phyloP scores from a whole-genome alignment of 1,284 basidiomycete genomes.

The Stereum hirsutum region DNA sequence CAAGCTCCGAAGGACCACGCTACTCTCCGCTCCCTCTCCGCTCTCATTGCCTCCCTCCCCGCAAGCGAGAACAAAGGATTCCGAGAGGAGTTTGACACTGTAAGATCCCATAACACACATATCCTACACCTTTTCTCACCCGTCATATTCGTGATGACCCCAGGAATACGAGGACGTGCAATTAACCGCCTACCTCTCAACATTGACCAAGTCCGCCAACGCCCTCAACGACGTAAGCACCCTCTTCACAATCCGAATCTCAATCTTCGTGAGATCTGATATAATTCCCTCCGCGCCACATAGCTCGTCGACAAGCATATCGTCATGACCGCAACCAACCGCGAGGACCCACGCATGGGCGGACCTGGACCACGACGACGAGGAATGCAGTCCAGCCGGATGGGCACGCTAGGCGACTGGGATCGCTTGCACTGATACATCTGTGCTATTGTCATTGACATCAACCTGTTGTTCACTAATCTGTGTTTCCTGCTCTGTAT shows the following conservation, averaged over 20 bases:
- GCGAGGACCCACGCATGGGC: constrained; percentile 26
- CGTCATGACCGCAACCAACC: constrained; percentile 19
- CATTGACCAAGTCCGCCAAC: constrained; percentile 82
- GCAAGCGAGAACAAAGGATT: constrained; percentile 76
- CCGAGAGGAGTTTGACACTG: constrained; percentile 79
- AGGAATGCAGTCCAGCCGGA: constrained; percentile 7
- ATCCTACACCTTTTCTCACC: constrained; percentile 3
- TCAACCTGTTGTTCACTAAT: too few relatives aligned
- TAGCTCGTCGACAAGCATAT: constrained; percentile 29
- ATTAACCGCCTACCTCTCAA: constrained; percentile 81
- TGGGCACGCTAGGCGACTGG: constrained; percentile 31
- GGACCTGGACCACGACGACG: constrained; percentile 6
- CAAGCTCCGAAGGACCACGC: constrained; percentile 67
- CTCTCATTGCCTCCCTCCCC: constrained; percentile 80
- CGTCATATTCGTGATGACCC: not conserved
- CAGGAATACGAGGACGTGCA: constrained; percentile 97
- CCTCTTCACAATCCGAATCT: not conserved
- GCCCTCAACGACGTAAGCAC: constrained; percentile 78
- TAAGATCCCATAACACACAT: constrained; percentile 24
- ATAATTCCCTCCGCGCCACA: not conserved
- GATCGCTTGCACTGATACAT: constrained; percentile 31
- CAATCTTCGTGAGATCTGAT: not conserved
- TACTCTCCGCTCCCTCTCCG: constrained; percentile 76
- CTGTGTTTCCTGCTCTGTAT: too few relatives aligned
- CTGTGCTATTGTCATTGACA: too few relatives aligned